phyloP scores from a whole-genome alignment of 345 rosid species.

The thale cress (Arabidopsis thaliana) region TAIR10.1 NC_003071.7:6894501-6895000 shows the following conservation, averaged over 20 bases:
- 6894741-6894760: constrained; percentile 21
- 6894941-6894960: neutral
- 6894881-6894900: neutral
- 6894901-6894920: neutral
- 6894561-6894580: neutral
- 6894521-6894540: neutral
- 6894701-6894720: neutral
- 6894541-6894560: neutral
- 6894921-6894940: no score
- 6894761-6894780: constrained; percentile 14
- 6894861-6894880: neutral
- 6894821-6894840: neutral
- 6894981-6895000: neutral
- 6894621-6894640: neutral
- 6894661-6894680: neutral
- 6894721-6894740: constrained; percentile 13
- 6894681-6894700: neutral
- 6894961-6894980: neutral
- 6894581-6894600: neutral
- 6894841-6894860: neutral
- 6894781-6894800: constrained; percentile 11
- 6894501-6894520: neutral
- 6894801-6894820: neutral
- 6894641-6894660: neutral
- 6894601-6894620: neutral